Evolutionary conservation across 2,329 filamentous ascomycete species (phyloP), one percentile per base, ranked within the genome.

Genomic region (Alternaria tenuissima): DNA sequence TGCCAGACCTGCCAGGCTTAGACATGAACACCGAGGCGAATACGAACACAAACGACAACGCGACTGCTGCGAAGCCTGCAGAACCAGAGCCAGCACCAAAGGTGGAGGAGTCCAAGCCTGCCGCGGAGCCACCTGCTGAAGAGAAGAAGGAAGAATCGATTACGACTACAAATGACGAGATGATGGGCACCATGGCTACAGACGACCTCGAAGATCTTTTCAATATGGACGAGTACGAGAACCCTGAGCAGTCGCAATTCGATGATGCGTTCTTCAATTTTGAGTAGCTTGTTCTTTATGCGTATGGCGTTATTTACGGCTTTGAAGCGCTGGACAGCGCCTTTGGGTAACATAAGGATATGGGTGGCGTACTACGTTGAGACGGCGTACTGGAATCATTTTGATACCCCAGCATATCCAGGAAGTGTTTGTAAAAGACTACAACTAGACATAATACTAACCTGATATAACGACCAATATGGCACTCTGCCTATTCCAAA

Each of bases 201-300:
- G 71, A 78, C 51, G 66, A 75, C 39, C 63, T 78, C 6, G 74
- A 78, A 7, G 76, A 77, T 26, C 66, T 78, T 4, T 78, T 78
- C 64, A 72, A 76, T 53, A 62, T 76, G 55, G 76, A 77, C 49
- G 69, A 73, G 41, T 74, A 76, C 47, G 70, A 70, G 32, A 75
- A 76, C 36, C 68, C 71, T 0, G 75, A 76, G 48, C 67, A 65
- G 14, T 76, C 74, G 4, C 70, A 77, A 18, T 80, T 80, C 57
- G 75, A 80, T 53, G 74, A 79, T 43, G 78, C 76, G 4, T 79
- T 78, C 54, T 78, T 78, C 63, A 74, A 75, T 11, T 75, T 76
- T 34, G 75, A 71, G 11, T 39, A 48, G 14, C 46, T 9, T 46
- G 6, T 4, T 18, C 32, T 22, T 34, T 41, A n/a, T 14, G 14